phyloP scores from a whole-genome alignment of 78 protist species.

The Dictyostelium discoideum region DNA sequence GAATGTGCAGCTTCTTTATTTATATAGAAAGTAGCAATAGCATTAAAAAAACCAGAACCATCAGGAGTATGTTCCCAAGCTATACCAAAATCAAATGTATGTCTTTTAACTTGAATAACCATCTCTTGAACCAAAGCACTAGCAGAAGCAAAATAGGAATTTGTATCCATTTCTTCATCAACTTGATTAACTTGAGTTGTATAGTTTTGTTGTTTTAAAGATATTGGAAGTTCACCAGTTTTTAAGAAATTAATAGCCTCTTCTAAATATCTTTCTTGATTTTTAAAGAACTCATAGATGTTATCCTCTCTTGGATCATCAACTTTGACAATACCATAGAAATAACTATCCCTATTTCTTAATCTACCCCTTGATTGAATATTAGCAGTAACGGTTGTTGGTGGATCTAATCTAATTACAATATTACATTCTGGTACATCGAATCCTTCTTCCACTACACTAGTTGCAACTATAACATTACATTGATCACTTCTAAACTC shows the following conservation, averaged over 20 bases:
- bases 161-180: not conserved
- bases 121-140: not conserved
- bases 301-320: not conserved
- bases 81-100: not conserved
- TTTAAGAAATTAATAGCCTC: not conserved
- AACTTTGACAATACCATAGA: not conserved
- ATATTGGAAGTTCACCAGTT: not conserved
- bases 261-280: not conserved
- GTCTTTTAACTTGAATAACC: not conserved
- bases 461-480: constrained; percentile 29
- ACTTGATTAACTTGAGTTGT: not conserved
- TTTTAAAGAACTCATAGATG: not conserved
- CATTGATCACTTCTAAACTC: not conserved
- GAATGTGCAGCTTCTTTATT: not conserved
- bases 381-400: constrained; percentile 37
- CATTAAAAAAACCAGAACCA: not conserved
- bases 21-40: not conserved
- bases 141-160: not conserved
- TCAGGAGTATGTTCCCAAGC: not conserved
- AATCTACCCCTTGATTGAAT: constrained; percentile 48
- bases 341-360: constrained; percentile 11
- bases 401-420: constrained; percentile 57
- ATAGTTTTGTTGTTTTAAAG: not conserved
- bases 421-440: constrained; percentile 58
- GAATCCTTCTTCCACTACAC: constrained; percentile 52